These are phyloP conservation scores for Drechslera avenae DNA, from an alignment of 2,329 filamentous ascomycete species.

Conservation along the genomic window DNA sequence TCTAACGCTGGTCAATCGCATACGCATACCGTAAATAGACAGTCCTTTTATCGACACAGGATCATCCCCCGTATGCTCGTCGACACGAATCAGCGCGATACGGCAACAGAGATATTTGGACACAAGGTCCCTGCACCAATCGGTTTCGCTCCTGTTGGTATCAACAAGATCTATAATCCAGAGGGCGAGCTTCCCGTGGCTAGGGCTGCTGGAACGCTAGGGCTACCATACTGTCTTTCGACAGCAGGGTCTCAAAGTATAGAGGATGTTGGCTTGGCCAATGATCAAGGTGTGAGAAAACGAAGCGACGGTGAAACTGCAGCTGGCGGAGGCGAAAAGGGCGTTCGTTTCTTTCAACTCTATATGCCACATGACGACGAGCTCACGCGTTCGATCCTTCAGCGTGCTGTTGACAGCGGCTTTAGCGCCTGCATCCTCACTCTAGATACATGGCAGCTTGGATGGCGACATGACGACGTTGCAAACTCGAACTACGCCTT, in stretches of 20 bases:
- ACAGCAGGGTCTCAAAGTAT: conserved; percentile 63
- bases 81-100: conserved; percentile 64
- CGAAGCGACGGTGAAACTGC: conserved; percentile 6
- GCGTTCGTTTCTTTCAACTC: conserved; percentile 64
- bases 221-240: conserved; percentile 64
- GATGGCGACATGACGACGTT: conserved; percentile 65
- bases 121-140: conserved; percentile 65
- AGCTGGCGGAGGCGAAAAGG: conserved; percentile 9
- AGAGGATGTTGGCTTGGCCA: conserved; percentile 63
- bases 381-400: conserved; percentile 61
- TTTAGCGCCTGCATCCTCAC: conserved; percentile 65
- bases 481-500: conserved; percentile 66
- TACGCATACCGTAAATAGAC: conserved; percentile 62
- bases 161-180: conserved; percentile 69
- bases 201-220: conserved; percentile 63
- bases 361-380: conserved; percentile 69
- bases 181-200: conserved; percentile 64
- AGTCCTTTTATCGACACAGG: conserved; percentile 68
- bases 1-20: conserved; percentile 62
- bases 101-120: conserved; percentile 63
- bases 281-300: conserved; percentile 49
- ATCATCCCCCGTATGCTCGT: conserved; percentile 67
- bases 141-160: conserved; percentile 68
- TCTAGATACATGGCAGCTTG: conserved; percentile 68
- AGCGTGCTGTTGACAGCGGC: conserved; percentile 60